Conservation (phyloP, 768 basidiomycete species). For the Boletus tylopilopsis region DNA sequence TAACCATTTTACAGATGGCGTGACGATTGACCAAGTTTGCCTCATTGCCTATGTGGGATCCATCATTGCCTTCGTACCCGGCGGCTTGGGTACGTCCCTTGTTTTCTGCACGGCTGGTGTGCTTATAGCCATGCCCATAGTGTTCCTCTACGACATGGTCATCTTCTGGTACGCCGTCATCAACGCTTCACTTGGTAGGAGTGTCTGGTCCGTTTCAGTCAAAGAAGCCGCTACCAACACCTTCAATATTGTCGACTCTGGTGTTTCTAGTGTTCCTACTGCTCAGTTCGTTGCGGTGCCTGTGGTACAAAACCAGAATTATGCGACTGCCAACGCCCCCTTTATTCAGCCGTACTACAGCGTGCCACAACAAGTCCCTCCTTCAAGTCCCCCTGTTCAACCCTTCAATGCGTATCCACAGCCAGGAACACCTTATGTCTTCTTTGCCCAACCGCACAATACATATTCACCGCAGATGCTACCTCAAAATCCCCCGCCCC, state of each 20-base stretch:
- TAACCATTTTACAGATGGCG: constrained; percentile 6
- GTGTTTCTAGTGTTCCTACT: too few species aligned
- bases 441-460: constrained; percentile 7
- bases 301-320: constrained; percentile 3
- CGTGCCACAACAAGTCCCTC: constrained; percentile 7
- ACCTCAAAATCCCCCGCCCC: not conserved
- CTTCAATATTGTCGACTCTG: not conserved
- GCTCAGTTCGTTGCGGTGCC: constrained; percentile 7
- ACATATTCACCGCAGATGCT: constrained; percentile 7
- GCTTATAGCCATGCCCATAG: constrained; percentile 5
- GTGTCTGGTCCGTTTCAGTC: constrained; percentile 25
- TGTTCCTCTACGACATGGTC: constrained; percentile 23
- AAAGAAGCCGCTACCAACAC: constrained; percentile 11
- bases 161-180: constrained; percentile 23
- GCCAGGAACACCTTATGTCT: not conserved
- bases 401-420: not conserved
- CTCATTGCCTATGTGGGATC: too few species aligned
- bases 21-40: too few species aligned
- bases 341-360: constrained; percentile 12
- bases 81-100: constrained; percentile 25
- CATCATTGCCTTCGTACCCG: constrained; percentile 23
- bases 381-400: not conserved
- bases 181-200: constrained; percentile 18
- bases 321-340: constrained; percentile 6
- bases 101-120: not conserved